Percentiles rank a stretch among this genome's conserved stretches.
These are phyloP conservation scores for Cinnamomum micranthum DNA, from an alignment of 164 flowering plant species.

Conservation along the genomic window DNA sequence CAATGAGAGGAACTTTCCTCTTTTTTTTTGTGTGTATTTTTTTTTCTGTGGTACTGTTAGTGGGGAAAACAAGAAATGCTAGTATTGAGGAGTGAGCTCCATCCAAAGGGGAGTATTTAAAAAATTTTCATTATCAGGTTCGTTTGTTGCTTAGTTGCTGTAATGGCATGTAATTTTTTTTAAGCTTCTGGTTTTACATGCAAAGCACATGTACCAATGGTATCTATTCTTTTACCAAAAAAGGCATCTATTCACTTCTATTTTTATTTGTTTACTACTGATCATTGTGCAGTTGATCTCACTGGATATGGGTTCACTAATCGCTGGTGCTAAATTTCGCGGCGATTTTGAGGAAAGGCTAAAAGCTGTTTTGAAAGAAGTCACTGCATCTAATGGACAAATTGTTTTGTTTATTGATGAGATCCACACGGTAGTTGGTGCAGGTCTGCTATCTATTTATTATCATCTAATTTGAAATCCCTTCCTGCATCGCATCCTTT, in stretches of 20 bases:
- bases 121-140: no score
- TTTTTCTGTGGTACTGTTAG: no score
- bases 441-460: constrained; percentile 46
- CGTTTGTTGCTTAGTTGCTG: neutral
- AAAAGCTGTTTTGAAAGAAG: constrained; percentile 96
- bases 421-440: constrained; percentile 98
- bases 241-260: neutral
- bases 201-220: neutral
- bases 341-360: constrained; percentile 99
- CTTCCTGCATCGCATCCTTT: neutral
- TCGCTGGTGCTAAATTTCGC: constrained; percentile 94
- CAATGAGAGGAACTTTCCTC: no score
- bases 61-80: no score
- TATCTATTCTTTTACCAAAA: neutral
- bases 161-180: neutral
- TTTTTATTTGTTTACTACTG: neutral
- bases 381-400: constrained; percentile 92
- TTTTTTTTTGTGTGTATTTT: no score
- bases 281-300: constrained; percentile 64
- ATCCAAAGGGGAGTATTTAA: no score
- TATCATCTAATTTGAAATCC: neutral
- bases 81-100: no score
- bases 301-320: constrained; percentile 88
- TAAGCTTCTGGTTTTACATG: neutral
- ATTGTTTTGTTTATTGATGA: constrained; percentile 93